phyloP scores from a whole-genome alignment of 2,329 filamentous ascomycete genomes.

The Verticillium albo-atrum region DNA sequence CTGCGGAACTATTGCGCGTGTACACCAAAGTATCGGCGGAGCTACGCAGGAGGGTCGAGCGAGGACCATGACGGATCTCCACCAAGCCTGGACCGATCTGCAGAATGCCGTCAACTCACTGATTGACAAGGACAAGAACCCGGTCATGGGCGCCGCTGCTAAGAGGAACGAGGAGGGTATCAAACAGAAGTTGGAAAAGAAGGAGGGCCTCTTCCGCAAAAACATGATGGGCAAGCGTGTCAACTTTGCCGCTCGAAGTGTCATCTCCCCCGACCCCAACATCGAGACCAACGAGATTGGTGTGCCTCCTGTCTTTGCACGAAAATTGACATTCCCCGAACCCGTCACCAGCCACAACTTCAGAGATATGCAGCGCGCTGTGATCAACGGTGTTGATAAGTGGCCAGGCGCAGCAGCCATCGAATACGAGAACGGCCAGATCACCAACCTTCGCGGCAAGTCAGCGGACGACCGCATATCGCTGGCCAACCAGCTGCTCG shows the following conservation, averaged over 20 bases:
- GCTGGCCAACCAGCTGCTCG: constrained; percentile 87
- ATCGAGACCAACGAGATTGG: constrained; percentile 99
- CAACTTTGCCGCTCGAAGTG: constrained; percentile 94
- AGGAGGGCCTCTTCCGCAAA: constrained; percentile 95
- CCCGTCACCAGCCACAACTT: constrained; percentile 98
- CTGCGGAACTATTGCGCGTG: constrained; percentile 68
- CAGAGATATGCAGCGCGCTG: constrained; percentile 89
- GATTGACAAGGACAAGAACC: constrained; percentile 85
- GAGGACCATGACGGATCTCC: constrained; percentile 69
- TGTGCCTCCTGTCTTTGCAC: constrained; percentile 95
- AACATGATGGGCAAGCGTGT: constrained; percentile 99
- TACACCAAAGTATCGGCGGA: constrained; percentile 46
- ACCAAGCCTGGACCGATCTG: constrained; percentile 75
- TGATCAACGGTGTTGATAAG: constrained; percentile 88
- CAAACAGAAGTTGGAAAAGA: constrained; percentile 97
- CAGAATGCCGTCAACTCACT: constrained; percentile 91
- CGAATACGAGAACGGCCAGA: constrained; percentile 91
- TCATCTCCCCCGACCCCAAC: constrained; percentile 97
- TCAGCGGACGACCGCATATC: constrained; percentile 82
- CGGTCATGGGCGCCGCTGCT: constrained; percentile 71
- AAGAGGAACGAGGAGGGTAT: constrained; percentile 86
- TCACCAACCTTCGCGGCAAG: constrained; percentile 83
- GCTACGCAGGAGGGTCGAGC: constrained; percentile 36
- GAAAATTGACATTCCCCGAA: constrained; percentile 93
- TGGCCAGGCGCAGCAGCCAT: constrained; percentile 95